These are phyloP conservation scores for Pseudonectria foliicola DNA, from an alignment of 2,329 filamentous ascomycete species.

Conservation along the genomic window DNA sequence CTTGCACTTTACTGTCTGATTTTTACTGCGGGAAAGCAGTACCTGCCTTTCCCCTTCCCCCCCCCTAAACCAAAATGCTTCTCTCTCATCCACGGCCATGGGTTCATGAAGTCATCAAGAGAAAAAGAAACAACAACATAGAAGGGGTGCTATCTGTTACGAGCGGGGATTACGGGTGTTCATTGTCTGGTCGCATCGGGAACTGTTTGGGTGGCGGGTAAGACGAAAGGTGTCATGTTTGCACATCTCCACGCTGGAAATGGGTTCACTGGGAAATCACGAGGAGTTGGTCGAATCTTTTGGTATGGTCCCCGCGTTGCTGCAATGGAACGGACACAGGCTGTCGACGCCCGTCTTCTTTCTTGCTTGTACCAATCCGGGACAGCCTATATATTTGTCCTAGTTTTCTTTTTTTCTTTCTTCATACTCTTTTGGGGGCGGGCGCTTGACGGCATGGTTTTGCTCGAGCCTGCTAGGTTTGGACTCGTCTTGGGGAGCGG, in stretches of 20 bases:
- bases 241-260: conserved; percentile 24
- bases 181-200: conserved; percentile 32
- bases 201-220: conserved; percentile 26
- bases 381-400: conserved; percentile 25
- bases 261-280: conserved; percentile 24
- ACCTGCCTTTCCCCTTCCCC: conserved; percentile 15
- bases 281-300: conserved; percentile 32
- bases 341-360: conserved; percentile 19
- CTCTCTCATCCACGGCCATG: conserved; percentile 27
- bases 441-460: no score
- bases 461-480: conserved; percentile 18
- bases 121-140: conserved; percentile 40
- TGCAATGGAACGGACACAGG: conserved; percentile 26
- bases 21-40: conserved; percentile 17
- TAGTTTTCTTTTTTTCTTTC: conserved; percentile 16
- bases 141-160: conserved; percentile 28
- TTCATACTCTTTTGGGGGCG: conserved; percentile 11
- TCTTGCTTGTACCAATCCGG: conserved; percentile 23
- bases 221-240: conserved; percentile 29
- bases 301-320: conserved; percentile 20
- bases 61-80: conserved; percentile 25
- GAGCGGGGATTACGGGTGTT: conserved; percentile 26
- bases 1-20: conserved; percentile 27
- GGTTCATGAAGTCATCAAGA: conserved; percentile 41
- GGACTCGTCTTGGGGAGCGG: conserved; percentile 19